Base-by-base conservation (phyloP, 331 rosid species). In the Quercus tomentella region DNA sequence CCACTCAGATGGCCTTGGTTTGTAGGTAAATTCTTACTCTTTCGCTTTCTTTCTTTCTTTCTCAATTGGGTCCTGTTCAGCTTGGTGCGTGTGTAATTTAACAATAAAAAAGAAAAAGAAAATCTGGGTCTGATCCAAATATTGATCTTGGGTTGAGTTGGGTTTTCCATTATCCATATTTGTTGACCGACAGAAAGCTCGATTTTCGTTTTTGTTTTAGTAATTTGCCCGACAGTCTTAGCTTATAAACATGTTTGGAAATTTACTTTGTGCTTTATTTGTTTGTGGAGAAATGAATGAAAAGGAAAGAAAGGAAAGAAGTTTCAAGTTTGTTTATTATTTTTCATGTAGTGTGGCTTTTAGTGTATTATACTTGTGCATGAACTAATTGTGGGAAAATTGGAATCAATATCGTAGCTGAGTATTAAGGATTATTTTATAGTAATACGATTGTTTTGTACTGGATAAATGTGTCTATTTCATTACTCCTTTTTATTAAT, bases 1-100 rank as follows among this genome's bases (percentile, higher is more conserved):
- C 94, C 96, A 51, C 72, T 89, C 28, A 83, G 91, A 76, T 95
- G 99, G 99, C 98, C 97, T 18, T 93, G 84, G 87, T 55, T 95
- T 81, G 85, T 93, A 1, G 98, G 99, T 91, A 80, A 72, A 33
- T 22, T 30, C 71, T 87, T 22, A 28, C 72, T 41, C 37, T 49
- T 30, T 70, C 41, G 5, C 28, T 54, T 7, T 22, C 23, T 41
- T 77, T 77, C 63, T 37, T 15, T 83, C 79, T 80, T 41, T 41
- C 45, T 41, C 45, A 41, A 41, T 41, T 41, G 45, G 45, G 45
- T 8, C 45, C 45, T 41, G 12, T 8, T 41, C 45, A 41, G 0
- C 45, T 41, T 41, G 12, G 45, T 8, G 45, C 45, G 45, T 8
- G 45, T 41, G 0, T 41, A 8, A 41, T 0, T 41, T 41, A 2